Base-by-base conservation (phyloP, 192 early-diverging fungal genomes). In the Lobulomyces angularis region DNA sequence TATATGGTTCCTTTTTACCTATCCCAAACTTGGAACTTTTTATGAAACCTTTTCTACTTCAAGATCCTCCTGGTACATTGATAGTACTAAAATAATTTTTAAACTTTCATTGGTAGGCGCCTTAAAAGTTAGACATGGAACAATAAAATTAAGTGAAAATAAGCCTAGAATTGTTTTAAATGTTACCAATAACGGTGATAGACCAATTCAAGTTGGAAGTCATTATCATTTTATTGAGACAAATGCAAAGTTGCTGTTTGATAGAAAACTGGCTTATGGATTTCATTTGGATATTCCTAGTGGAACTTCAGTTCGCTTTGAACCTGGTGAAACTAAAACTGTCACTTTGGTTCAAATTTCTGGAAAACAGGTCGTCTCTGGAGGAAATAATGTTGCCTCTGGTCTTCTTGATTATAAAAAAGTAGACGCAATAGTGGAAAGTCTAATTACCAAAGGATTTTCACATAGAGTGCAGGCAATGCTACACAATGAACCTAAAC, bases 211-310 rank as follows among this genome's bases (percentile, higher is more conserved):
- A 64, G 79, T 96, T 29, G 93, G 93, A 8, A 89, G 86, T 4
- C 93, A 97, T 64, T 97, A 82, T 58, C 93, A 97, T 50, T 86
- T 97, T 51, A 87, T 92, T 41, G 93, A 97, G 59, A 69, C 82
- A 26, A 97, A 97, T 55, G 65, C 79, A 5, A 40, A 46, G 21
- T 63, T 97, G 12, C 42, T 53, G 37, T 93, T 97, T 67, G 89
- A 94, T 63, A 81, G 93, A 9, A 54, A 48, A 0, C 50, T 81
- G 2, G 74, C 89, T 1, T 94, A 93, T 51, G 93, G 90, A 1
- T 67, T 72, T 38, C 69, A 89, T 9, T 64, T 97, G 8, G 86
- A 94, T 56, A 89, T 97, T 41, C 84, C 90, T 0, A 86, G 90
- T 3, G 93, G 93, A 25, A 84, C 89, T 0, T 88, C 90, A 6